Evolutionary conservation across 2,329 filamentous ascomycete genomes (phyloP), one percentile per base, ranked within the genome.

Genomic region (Graphilbum ipis-grandicollis): DNA sequence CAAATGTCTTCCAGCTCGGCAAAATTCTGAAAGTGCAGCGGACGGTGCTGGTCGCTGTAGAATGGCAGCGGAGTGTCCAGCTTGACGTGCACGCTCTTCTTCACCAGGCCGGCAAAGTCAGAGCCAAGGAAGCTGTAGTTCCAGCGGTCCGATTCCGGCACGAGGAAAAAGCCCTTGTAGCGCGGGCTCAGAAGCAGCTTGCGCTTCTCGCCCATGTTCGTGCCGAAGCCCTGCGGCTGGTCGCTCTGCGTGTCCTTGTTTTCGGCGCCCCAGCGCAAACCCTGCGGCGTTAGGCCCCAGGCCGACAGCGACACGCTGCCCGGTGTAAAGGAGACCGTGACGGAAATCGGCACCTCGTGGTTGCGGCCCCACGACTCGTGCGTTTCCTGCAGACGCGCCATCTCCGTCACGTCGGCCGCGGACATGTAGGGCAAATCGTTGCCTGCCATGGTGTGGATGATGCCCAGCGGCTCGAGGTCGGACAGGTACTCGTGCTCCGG

Each of bases 101-200:
- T 96, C 62, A 93, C 85, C 44, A 93, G 69, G 30, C 76, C 75
- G 13, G 78, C 75, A 53, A 96, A 98, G 1, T 76, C 75, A 46
- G 77, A 84, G 38, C 90, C 90, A 76, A 96, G 84, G 66, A 98
- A 98, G 56, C 81, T 90, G 63, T 94, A 98, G 59, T 98, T 98
- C 90, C 90, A 98, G 42, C 79, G 68, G 43, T 76, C 77, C 38
- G 79, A 78, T 51, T 94, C 86, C 0, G 90, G 90, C 18, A 96
- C 85, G 38, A 98, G 63, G 73, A 98, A 98, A 64, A 86, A 96
- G 21, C 90, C 92, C 47, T 81, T 75, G 55, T 94, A 93, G 56
- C 86, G 82, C 49, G 94, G 88, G 45, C 82, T 92, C 37, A 98
- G 71, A 21, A 98, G 63, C 38, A 98, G 64, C 62, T 98, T 93